Conservation (phyloP, 2,329 filamentous ascomycete species). For the Colletotrichum incanum region DNA sequence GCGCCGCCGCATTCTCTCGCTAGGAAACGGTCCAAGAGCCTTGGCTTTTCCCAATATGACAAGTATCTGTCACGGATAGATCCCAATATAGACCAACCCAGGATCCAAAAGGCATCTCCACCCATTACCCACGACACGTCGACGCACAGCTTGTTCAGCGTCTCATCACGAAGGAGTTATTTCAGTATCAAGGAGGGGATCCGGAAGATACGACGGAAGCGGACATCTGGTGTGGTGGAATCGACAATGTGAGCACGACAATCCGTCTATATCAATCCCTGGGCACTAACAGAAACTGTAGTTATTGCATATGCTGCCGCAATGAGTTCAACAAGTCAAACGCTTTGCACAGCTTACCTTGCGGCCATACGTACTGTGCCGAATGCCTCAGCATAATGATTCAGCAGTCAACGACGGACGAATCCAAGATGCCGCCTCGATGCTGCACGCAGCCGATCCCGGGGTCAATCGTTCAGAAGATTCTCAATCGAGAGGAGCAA, state of each 20-base stretch:
- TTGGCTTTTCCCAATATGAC: constrained; percentile 68
- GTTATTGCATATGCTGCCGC: constrained; percentile 72
- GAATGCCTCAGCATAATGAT: constrained; percentile 69
- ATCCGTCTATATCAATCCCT: background rate
- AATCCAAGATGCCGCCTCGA: constrained; percentile 74
- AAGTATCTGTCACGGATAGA: constrained; percentile 64
- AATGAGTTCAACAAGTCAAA: constrained; percentile 64
- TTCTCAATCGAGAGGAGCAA: constrained; percentile 68
- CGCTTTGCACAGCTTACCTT: constrained; percentile 66
- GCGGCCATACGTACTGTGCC: constrained; percentile 72
- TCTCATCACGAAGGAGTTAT: constrained; percentile 62
- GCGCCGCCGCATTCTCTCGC: constrained; percentile 43
- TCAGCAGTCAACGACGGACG: constrained; percentile 68
- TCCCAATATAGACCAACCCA: constrained; percentile 60
- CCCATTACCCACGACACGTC: constrained; percentile 49
- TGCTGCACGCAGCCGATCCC: constrained; percentile 73
- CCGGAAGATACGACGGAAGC: constrained; percentile 60
- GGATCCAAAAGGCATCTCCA: constrained; percentile 54
- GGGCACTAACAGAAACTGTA: constrained; percentile 48
- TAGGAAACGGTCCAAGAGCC: constrained; percentile 51
- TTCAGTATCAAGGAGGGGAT: constrained; percentile 63
- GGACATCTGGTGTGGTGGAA: constrained; percentile 54
- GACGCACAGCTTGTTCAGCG: constrained; percentile 60
- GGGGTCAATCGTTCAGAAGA: constrained; percentile 61
- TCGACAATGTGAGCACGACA: constrained; percentile 51